Conservation (phyloP, 2,329 filamentous ascomycete genomes). For the Sarocladiaceae sp. region DNA sequence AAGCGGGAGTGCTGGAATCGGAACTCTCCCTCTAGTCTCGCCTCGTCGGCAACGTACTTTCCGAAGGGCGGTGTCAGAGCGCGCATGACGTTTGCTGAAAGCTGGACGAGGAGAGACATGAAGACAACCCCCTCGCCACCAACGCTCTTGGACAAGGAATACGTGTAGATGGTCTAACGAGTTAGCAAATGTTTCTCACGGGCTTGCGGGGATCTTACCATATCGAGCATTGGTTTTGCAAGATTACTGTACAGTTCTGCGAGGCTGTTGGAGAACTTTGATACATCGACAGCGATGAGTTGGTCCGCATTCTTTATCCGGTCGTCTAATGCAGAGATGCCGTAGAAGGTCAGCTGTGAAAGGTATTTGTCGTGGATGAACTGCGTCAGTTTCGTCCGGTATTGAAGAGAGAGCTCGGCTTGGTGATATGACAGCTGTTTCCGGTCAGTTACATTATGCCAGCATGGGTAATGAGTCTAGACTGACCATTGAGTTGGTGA, state of each 20-base stretch:
- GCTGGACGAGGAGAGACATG: constrained; percentile 89
- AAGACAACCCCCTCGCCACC: constrained; percentile 93
- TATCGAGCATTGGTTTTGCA: constrained; percentile 90
- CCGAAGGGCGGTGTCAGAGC: constrained; percentile 93
- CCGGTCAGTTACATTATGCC: not conserved
- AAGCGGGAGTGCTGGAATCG: constrained; percentile 90
- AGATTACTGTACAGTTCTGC: constrained; percentile 95
- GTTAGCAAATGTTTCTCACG: constrained; percentile 13
- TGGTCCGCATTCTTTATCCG: constrained; percentile 98
- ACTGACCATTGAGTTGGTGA: constrained; percentile 95
- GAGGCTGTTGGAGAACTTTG: constrained; percentile 91
- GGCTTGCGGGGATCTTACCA: constrained; percentile 48
- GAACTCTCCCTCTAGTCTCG: constrained; percentile 91
- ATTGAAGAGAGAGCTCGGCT: constrained; percentile 87
- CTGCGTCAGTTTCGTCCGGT: constrained; percentile 89
- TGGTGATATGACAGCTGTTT: constrained; percentile 88
- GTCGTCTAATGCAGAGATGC: constrained; percentile 90
- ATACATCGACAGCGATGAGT: constrained; percentile 92
- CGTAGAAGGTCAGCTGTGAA: constrained; percentile 97
- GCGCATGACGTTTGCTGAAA: constrained; percentile 90
- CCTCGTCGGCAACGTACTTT: constrained; percentile 96
- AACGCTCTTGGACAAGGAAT: constrained; percentile 89
- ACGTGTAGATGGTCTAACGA: constrained; percentile 79
- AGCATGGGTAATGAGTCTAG: no score
- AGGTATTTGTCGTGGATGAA: constrained; percentile 94